Evolutionary conservation across 129 eudicot species (phyloP).

Genomic region (Deinandra increscens): DNA sequence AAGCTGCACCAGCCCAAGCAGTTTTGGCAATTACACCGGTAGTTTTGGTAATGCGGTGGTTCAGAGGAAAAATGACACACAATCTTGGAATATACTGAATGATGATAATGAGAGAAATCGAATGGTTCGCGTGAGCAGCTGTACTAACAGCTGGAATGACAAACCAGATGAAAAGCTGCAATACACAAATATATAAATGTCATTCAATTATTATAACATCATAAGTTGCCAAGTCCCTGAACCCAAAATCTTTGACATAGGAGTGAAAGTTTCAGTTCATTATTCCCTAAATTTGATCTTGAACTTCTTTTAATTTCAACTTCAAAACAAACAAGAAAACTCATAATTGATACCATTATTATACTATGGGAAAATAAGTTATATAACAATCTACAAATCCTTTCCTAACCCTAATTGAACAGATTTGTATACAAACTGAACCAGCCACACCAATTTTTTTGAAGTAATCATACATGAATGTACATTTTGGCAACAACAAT

Average conservation of each 20-base stretch:
- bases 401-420: no score
- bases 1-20: slow-evolving; percentile 90
- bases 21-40: slow-evolving; percentile 78
- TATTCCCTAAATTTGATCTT: background rate
- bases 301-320: background rate
- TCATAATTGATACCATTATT: background rate
- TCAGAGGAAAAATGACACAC: slow-evolving; percentile 71
- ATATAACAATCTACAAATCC: no score
- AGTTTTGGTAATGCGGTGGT: slow-evolving; percentile 58
- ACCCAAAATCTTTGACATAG: no score
- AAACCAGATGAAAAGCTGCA: slow-evolving; percentile 67
- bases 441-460: no score
- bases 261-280: no score
- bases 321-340: background rate
- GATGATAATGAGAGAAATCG: slow-evolving; percentile 63
- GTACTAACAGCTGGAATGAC: slow-evolving; percentile 47
- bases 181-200: slow-evolving; percentile 14
- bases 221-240: no score
- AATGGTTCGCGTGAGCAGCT: slow-evolving; percentile 55
- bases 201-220: background rate
- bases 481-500: no score
- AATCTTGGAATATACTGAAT: slow-evolving; percentile 78
- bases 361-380: background rate
- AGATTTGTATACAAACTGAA: no score
- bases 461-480: no score